Conservation (phyloP, 2,329 filamentous ascomycete genomes). For the Beauveria varroae region DNA sequence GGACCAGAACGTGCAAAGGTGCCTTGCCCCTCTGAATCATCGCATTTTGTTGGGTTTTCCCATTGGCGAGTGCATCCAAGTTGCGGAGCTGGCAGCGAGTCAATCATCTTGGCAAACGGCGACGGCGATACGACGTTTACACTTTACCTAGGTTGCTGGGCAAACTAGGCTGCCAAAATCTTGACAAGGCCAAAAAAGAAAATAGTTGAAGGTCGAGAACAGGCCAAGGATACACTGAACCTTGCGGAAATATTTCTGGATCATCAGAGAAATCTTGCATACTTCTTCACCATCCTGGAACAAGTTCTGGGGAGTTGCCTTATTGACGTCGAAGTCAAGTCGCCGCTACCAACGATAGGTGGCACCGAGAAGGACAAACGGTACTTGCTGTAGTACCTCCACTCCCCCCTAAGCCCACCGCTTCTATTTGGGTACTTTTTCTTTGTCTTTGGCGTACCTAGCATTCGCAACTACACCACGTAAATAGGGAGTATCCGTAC, state of each 20-base stretch:
- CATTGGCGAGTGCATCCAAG: neutral
- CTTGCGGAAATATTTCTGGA: neutral
- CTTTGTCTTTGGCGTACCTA: neutral
- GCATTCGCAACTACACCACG: neutral
- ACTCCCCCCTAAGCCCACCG: neutral
- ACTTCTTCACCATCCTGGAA: neutral
- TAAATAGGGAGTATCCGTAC: neutral
- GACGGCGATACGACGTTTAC: neutral
- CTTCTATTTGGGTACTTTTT: neutral
- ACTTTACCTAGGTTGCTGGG: too few species aligned
- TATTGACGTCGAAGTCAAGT: neutral
- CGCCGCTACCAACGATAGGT: too few species aligned
- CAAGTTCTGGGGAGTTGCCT: slow-evolving; percentile 4
- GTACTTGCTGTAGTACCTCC: neutral
- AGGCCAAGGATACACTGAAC: neutral
- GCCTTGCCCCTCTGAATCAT: neutral
- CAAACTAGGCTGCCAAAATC: too few species aligned
- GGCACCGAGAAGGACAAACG: neutral
- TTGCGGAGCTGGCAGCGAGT: slow-evolving; percentile 4
- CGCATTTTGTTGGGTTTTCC: neutral
- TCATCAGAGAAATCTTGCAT: neutral
- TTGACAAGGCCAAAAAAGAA: too few species aligned
- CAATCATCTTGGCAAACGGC: slow-evolving; percentile 1
- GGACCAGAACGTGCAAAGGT: neutral
- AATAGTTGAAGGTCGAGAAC: too few species aligned